Percentiles rank a stretch among this genome's conserved stretches.
These are phyloP conservation scores for Rhizoclosmatium sp. DNA, from an alignment of 192 early-diverging fungal species.

Conservation along the genomic window DNA sequence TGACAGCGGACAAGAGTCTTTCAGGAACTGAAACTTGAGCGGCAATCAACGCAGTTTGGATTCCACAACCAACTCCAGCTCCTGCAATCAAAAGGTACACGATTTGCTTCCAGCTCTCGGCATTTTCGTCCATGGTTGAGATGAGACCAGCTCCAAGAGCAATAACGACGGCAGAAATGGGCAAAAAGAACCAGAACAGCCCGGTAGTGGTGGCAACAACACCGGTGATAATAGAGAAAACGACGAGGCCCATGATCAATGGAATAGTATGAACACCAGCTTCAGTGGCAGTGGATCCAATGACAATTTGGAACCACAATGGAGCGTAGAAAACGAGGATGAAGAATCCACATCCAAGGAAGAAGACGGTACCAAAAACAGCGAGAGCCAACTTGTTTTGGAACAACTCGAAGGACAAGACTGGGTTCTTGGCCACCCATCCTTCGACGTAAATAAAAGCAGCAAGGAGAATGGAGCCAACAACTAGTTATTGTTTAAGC, in stretches of 20 bases:
- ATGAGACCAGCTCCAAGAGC: constrained; percentile 65
- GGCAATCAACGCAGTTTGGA: constrained; percentile 76
- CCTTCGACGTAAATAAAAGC: constrained; percentile 71
- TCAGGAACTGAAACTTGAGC: constrained; percentile 72
- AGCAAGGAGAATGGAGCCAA: constrained; percentile 52
- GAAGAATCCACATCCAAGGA: constrained; percentile 49
- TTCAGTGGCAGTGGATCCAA: constrained; percentile 66
- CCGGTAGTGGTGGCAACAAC: constrained; percentile 62
- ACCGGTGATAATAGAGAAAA: constrained; percentile 71
- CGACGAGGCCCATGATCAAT: constrained; percentile 60
- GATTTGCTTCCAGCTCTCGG: constrained; percentile 61
- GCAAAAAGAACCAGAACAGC: constrained; percentile 66
- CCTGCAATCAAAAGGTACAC: constrained; percentile 71
- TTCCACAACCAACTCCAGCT: constrained; percentile 69
- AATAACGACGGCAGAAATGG: constrained; percentile 57
- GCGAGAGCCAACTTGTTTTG: constrained; percentile 45
- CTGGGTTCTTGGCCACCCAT: constrained; percentile 69
- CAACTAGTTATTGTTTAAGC: constrained; percentile 60
- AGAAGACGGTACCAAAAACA: constrained; percentile 39
- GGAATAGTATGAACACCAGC: constrained; percentile 78
- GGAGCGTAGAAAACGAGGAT: constrained; percentile 41
- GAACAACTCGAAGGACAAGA: constrained; percentile 70
- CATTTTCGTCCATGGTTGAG: constrained; percentile 59
- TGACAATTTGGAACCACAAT: constrained; percentile 81
- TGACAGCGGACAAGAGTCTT: constrained; percentile 70